Base-by-base conservation (phyloP, 2,329 filamentous ascomycete genomes). In the Aspergillus jensenii region DNA sequence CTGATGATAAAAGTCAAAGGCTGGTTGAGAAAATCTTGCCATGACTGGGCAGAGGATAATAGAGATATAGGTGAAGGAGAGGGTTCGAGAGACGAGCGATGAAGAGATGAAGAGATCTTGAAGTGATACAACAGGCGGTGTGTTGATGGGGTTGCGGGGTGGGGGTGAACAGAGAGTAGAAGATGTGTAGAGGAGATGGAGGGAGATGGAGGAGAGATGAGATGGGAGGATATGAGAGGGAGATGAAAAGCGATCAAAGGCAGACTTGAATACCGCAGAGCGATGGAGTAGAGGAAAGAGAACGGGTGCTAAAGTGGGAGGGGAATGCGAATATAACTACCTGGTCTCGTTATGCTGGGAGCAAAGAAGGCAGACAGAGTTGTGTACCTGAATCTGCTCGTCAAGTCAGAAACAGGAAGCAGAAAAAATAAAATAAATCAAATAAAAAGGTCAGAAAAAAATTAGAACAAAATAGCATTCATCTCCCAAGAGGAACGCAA, bases 1-100 rank as follows among this genome's bases (percentile, higher is more conserved):
- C 61, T 76, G 75, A 63, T 74, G 74, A 63, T 79, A 79, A 64
- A 76, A 76, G 56, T 78, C 72, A 61, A 73, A 77, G 49, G 71
- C 70, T 55, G 71, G 71, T 64, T 78, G 75, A 60, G 74, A 74
- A 70, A 78, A 80, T 66, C 74, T 73, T 61, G 77, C 74, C 75
- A 78, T 77, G 58, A 57, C 58, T 60, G 58, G 65, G 66, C 63
- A 65, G 60, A 39, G 47, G 21, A 51, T 23, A 40, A 45, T 31
- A 27, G 25, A 54, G 49, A 52, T 56, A 52, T 47, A 51, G 52
- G 33, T 27, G 50, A 58, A 39, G 35, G 41, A 35, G 47, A 56
- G 49, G 49, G 49, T 45, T 49, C 48, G 52, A 58, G 47, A 40
- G 54, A 43, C 31, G 45, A 12, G 54, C 40, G 55, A 35, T 44